Percentiles rank a stretch among this genome's conserved stretches.
These are phyloP conservation scores for Sherardia arvensis DNA, from an alignment of 257 asterid genomes.

Conservation along the genomic window DNA sequence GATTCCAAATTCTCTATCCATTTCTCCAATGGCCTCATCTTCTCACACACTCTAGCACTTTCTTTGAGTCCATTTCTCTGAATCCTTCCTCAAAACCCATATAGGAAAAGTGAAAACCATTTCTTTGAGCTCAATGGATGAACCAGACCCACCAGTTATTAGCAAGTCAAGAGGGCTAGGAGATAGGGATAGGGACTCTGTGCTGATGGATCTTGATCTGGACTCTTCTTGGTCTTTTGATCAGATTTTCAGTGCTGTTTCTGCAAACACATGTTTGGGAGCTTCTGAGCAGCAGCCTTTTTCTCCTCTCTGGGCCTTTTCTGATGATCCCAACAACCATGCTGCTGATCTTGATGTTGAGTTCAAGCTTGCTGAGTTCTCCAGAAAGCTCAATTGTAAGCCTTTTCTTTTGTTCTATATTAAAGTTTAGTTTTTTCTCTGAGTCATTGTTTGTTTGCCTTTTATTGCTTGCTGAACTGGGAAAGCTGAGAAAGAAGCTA, in stretches of 20 bases:
- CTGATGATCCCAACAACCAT: constrained; percentile 43
- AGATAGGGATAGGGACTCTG: constrained; percentile 19
- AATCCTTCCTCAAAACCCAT: constrained; percentile 5
- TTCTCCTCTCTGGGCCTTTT: constrained; percentile 73
- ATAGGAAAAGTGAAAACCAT: neutral
- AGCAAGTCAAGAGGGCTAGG: constrained; percentile 13
- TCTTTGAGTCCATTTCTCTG: neutral
- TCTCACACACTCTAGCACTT: neutral
- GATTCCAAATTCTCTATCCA: constrained; percentile 22
- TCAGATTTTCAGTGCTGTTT: constrained; percentile 53
- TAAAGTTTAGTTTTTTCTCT: neutral
- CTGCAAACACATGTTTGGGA: constrained; percentile 28
- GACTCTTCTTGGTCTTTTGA: constrained; percentile 76
- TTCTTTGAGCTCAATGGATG: constrained; percentile 25
- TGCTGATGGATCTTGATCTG: constrained; percentile 67
- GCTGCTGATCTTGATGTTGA: constrained; percentile 24
- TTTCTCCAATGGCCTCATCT: constrained; percentile 11
- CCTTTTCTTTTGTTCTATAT: neutral
- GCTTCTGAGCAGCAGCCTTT: constrained; percentile 64
- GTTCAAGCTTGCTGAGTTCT: constrained; percentile 34
- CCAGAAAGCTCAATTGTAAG: constrained; percentile 47
- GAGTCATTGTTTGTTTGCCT: neutral
- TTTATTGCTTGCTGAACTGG: neutral
- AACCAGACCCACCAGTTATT: constrained; percentile 32
- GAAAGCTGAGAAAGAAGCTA: neutral